Conservation (phyloP, 2,329 filamentous ascomycete species). For the Fusarium haematococcum region DNA sequence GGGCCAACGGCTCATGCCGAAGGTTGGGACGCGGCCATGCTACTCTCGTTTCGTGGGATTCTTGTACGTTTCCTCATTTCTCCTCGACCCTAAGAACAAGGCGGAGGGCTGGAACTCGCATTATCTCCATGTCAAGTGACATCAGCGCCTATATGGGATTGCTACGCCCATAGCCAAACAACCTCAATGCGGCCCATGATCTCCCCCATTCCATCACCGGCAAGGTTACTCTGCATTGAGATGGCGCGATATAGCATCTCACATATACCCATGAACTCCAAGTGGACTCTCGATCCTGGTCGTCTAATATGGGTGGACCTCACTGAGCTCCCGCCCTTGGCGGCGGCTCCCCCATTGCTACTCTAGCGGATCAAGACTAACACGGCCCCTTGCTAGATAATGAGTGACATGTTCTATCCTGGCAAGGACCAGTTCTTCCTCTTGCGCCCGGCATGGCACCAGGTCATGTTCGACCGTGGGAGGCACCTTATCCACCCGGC, state of each 20-base stretch:
- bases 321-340: conserved; percentile 22
- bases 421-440: conserved; percentile 52
- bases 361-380: conserved; percentile 37
- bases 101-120: conserved; percentile 21
- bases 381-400: conserved; percentile 48
- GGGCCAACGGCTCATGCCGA: conserved; percentile 51
- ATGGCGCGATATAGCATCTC: conserved; percentile 44
- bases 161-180: conserved; percentile 5
- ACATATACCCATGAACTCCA: conserved; percentile 39
- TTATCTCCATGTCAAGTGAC: conserved; percentile 32
- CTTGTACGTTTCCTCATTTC: conserved; percentile 46
- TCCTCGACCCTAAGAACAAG: conserved; percentile 1
- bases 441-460: conserved; percentile 51
- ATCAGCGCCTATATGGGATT: conserved; percentile 1
- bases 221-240: conserved; percentile 41
- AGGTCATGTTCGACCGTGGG: conserved; percentile 44
- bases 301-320: conserved; percentile 35
- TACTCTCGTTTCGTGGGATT: conserved; percentile 53
- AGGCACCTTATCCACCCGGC: conserved; percentile 44
- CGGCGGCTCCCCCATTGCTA: conserved; percentile 36
- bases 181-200: conserved; percentile 11
- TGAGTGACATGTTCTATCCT: conserved; percentile 54
- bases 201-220: conserved; percentile 29
- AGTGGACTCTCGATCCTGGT: conserved; percentile 39
- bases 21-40: conserved; percentile 52